Conservation (phyloP, 1,139 yeast genomes). For the Candida glucosophila region DNA sequence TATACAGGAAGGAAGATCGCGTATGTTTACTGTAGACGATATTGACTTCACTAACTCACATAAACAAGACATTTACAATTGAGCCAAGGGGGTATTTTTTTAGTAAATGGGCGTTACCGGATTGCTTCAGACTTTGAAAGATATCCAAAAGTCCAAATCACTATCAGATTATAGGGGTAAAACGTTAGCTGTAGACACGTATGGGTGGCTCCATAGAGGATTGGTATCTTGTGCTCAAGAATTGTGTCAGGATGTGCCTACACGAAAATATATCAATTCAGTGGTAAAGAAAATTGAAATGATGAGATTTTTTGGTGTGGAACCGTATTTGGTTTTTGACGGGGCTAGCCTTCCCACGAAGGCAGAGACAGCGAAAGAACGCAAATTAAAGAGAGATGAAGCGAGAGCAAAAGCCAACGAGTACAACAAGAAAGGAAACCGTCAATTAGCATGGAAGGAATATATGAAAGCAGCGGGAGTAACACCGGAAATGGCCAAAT, state of each 20-base stretch:
- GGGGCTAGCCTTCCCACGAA: conserved; percentile 85
- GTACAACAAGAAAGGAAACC: conserved; percentile 43
- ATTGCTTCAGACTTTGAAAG: conserved; percentile 62
- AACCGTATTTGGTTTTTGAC: conserved; percentile 87
- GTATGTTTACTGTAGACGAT: too few species aligned
- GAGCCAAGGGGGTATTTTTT: too few species aligned
- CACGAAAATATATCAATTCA: conserved; percentile 55
- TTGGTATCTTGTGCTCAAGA: conserved; percentile 80
- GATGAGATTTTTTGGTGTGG: conserved; percentile 60
- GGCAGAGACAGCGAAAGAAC: conserved; percentile 58
- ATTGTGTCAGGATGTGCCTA: conserved; percentile 62
- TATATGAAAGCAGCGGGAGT: conserved; percentile 79
- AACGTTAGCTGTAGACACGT: conserved; percentile 86
- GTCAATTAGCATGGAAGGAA: conserved; percentile 53
- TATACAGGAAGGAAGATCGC: too few species aligned
- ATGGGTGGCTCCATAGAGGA: conserved; percentile 93
- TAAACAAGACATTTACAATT: too few species aligned
- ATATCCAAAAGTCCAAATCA: conserved; percentile 55
- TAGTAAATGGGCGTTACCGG: conserved; percentile 87
- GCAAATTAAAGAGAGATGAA: conserved; percentile 48
- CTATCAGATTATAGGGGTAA: conserved; percentile 61
- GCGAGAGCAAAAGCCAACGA: conserved; percentile 51
- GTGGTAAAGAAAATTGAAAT: conserved; percentile 56
- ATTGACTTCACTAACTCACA: too few species aligned
- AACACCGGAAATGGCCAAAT: conserved; percentile 86